Base-by-base conservation (phyloP, 345 rosid species). In the Citropsis articulata region DNA sequence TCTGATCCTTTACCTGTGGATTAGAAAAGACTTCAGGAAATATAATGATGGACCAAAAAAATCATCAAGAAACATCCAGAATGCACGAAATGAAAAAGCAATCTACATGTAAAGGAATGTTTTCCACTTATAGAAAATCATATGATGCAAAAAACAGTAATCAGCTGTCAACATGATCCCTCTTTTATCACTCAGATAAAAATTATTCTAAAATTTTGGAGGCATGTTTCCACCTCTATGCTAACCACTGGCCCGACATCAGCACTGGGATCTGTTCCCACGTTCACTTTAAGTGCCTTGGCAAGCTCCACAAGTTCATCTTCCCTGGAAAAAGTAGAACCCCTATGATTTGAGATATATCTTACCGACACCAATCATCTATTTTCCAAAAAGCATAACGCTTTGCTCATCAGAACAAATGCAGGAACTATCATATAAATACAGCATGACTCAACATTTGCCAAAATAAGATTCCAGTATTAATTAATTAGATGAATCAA, bases 241-340 rank as follows among this genome's bases (percentile, higher is more conserved):
- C 83, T 82, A 72, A 79, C 84, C 66, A 86, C 85, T 45, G 87
- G 86, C 78, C 89, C 87, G 13, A 86, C 33, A 73, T 84, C 89
- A 24, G 85, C 78, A 19, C 57, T 36, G 28, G 85, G 76, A 78
- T 86, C 86, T 62, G 82, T 79, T 71, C 85, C 89, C 21, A 59
- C 81, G 67, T 77, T 86, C 76, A 84, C 85, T 77, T 82, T 79
- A 31, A 84, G 83, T 63, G 79, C 75, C 73, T 79, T 81, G 75
- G 87, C 85, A 75, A 77, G 88, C 62, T 79, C 80, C 77, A 76
- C 76, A 45, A 85, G 84, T 79, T 83, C 81, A 33, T 76, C 75
- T 69, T 85, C 86, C 83, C 88, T 85, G 73, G 24, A 66, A 63
- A 73, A 53, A 30, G 50, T 7, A 33, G n/a, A 80, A 64, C 28